Conservation (phyloP, 805 yeast genomes). For the Starmerella floricola region DNA sequence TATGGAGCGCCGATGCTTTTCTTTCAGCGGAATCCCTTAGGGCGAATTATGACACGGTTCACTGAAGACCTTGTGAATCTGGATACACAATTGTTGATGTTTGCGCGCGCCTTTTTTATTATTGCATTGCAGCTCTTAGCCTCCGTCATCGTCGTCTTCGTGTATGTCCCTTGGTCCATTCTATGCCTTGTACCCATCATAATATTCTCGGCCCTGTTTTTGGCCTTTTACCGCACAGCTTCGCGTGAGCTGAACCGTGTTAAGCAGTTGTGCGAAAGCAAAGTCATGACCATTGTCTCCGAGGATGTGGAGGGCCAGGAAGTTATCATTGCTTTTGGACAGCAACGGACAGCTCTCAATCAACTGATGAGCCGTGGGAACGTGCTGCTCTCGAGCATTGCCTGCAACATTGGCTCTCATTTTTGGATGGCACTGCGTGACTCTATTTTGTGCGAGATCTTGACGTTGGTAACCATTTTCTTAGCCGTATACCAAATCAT, state of each 20-base stretch:
- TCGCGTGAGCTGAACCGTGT: slow-evolving; percentile 61
- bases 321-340: slow-evolving; percentile 48
- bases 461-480: slow-evolving; percentile 43
- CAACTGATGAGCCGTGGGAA: slow-evolving; percentile 39
- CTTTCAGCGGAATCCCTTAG: slow-evolving; percentile 75
- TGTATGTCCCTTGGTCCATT: slow-evolving; percentile 58
- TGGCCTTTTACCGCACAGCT: slow-evolving; percentile 49
- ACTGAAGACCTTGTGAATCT: slow-evolving; percentile 75
- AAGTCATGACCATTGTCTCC: slow-evolving; percentile 53
- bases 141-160: slow-evolving; percentile 48
- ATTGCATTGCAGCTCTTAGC: slow-evolving; percentile 44
- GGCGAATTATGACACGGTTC: slow-evolving; percentile 69
- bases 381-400: slow-evolving; percentile 53
- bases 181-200: slow-evolving; percentile 45
- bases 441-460: slow-evolving; percentile 41
- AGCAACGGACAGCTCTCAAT: slow-evolving; percentile 35
- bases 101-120: slow-evolving; percentile 27
- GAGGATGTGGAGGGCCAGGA: slow-evolving; percentile 52
- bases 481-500: slow-evolving; percentile 49
- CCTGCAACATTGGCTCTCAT: slow-evolving; percentile 49
- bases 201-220: slow-evolving; percentile 29
- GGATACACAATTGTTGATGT: slow-evolving; percentile 52
- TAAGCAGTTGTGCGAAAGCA: slow-evolving; percentile 57
- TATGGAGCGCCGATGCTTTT: slow-evolving; percentile 68
- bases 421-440: slow-evolving; percentile 57